A percentile compares a stretch with the other conserved stretches of the same genome.
phyloP scores from a whole-genome alignment of 176 grass and related monocot genomes.

The Eleusine indica region DNA sequence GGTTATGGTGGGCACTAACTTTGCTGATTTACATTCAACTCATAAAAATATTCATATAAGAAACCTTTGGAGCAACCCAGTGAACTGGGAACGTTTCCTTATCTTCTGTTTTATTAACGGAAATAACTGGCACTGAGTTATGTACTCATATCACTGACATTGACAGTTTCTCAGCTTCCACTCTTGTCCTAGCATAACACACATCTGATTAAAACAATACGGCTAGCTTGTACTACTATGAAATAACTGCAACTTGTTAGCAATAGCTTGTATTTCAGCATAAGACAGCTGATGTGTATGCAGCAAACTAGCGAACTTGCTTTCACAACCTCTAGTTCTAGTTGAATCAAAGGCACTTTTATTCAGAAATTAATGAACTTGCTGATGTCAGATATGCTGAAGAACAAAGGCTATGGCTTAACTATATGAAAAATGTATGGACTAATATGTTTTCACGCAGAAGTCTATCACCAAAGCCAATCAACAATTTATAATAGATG shows the following conservation, averaged over 20 bases:
- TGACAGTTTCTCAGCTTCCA: conserved; percentile 1
- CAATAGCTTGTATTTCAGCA: neutral
- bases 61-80: conserved; percentile 9
- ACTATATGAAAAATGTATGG: no score
- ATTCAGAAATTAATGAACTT: no score
- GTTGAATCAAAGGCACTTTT: no score
- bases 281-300: neutral
- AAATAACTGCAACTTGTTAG: neutral
- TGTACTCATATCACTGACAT: neutral
- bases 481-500: no score
- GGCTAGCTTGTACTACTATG: neutral
- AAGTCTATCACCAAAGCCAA: no score
- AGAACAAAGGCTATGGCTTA: no score
- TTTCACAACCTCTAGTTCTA: neutral
- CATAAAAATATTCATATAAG: neutral
- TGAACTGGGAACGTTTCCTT: neutral
- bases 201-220: neutral
- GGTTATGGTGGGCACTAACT: neutral
- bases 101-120: neutral
- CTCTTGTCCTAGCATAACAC: neutral
- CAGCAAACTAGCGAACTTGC: conserved; percentile 13
- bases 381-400: no score
- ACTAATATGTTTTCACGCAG: no score
- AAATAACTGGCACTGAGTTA: neutral
- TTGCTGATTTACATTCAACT: neutral